Evolutionary conservation across 192 early-diverging fungal genomes (phyloP), one percentile per base, ranked within the genome.

Genomic region (Coemansia sp.): DNA sequence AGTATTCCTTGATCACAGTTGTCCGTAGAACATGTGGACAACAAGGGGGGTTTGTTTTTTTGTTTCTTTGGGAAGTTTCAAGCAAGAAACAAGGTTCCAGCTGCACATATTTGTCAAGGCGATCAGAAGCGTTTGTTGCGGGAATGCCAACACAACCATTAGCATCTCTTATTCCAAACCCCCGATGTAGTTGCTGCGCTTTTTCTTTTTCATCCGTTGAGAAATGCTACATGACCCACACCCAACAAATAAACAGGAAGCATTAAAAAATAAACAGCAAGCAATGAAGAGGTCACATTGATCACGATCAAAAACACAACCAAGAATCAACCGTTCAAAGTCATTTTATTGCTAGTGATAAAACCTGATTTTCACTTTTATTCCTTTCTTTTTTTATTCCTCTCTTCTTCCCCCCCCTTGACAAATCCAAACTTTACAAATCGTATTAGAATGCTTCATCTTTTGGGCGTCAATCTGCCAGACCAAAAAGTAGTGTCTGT

Each of bases 391-490:
- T 11, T 36, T 45, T 12, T 61, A 15, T 53, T 61, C 1, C 26
- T 6, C 8, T 53, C 26, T 64, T 43, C 2, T 65, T 30, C 3
- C 30, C 30, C 3, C 30, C 30, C 41, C 5, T 39, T 24, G 1
- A 0, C 15, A 41, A 11, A 53, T 59, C 24, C 34, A 59, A 18
- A 59, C 15, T 38, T 20, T 12, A 36, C n/a, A 2, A 36, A 36
- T 30, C 43, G 21, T 15, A 45, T 45, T 15, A 55, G 53, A 46
- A 93, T 93, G 91, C 81, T 97, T 77, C 93, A 94, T 83, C 82
- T 97, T 64, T 87, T 97, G 55, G 95, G 95, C 68, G 93, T 97
- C 67, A 97, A 97, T 83, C 86, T 97, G 46, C 95, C 95, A 21
- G 95, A 97, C 86, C 77, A 89, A 55, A 95, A 95, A 84, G 68